Conservation (phyloP, 768 basidiomycete species). For the Agaricus blazei region DNA sequence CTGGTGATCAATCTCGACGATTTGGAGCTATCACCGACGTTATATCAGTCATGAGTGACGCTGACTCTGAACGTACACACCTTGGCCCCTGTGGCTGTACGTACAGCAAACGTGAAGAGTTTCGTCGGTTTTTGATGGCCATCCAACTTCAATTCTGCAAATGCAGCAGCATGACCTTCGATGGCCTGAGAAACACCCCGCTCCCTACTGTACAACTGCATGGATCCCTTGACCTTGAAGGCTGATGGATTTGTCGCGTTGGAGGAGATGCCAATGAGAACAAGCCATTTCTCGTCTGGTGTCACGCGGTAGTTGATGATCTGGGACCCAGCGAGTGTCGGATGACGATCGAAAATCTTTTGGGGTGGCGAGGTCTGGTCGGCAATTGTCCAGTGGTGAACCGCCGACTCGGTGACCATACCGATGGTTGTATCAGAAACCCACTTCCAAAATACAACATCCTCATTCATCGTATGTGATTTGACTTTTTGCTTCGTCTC, state of each 20-base stretch:
- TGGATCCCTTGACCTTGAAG: constrained; percentile 98
- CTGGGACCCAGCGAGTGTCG: constrained; percentile 89
- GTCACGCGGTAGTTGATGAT: constrained; percentile 98
- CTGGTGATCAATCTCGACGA: constrained; percentile 96
- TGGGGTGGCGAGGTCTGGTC: constrained; percentile 76
- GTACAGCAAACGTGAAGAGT: constrained; percentile 91
- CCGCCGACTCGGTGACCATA: constrained; percentile 90
- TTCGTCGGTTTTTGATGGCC: constrained; percentile 83
- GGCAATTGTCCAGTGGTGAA: constrained; percentile 84
- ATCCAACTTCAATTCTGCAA: constrained; percentile 88
- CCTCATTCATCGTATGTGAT: constrained; percentile 89
- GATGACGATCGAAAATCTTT: constrained; percentile 96
- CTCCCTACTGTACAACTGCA: constrained; percentile 95
- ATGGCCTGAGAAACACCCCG: constrained; percentile 95
- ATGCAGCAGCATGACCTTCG: constrained; percentile 96
- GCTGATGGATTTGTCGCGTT: constrained; percentile 90
- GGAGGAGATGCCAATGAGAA: constrained; percentile 91
- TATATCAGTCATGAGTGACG: constrained; percentile 7
- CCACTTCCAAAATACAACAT: constrained; percentile 99
- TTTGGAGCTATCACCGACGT: constrained; percentile 66
- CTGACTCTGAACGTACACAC: constrained; percentile 36
- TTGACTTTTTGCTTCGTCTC: constrained; percentile 98
- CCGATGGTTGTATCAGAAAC: constrained; percentile 87
- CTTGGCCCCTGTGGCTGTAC: constrained; percentile 97
- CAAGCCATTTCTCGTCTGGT: constrained; percentile 94